phyloP scores from a whole-genome alignment of 108 stramenopile species.

The Nitzschia sp. region DNA sequence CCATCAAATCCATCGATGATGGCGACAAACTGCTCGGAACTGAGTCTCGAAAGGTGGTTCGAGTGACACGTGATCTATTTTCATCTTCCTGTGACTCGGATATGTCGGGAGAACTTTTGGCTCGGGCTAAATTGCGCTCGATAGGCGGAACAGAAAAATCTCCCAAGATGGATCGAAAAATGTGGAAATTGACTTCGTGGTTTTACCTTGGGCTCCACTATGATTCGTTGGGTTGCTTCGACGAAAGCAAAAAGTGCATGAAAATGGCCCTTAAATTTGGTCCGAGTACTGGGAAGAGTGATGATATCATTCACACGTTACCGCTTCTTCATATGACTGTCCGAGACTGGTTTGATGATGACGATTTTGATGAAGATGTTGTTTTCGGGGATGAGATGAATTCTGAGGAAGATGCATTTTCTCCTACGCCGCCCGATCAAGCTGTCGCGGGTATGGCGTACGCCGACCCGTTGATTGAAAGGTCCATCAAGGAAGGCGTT shows the following conservation, averaged over 20 bases:
- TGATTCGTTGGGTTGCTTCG: constrained; percentile 61
- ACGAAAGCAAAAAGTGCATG: constrained; percentile 75
- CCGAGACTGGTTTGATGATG: constrained; percentile 87
- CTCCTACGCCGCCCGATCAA: neutral
- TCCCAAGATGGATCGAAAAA: constrained; percentile 48
- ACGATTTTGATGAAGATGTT: constrained; percentile 31
- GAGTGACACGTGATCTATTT: constrained; percentile 69
- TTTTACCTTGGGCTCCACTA: constrained; percentile 80
- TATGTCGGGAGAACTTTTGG: constrained; percentile 38
- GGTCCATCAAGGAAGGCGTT: constrained; percentile 51
- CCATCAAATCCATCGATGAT: constrained; percentile 16
- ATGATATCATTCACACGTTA: constrained; percentile 65
- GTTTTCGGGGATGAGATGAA: neutral
- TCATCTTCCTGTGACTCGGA: constrained; percentile 47
- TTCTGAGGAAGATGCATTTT: neutral
- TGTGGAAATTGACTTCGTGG: constrained; percentile 79
- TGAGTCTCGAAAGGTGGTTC: constrained; percentile 54
- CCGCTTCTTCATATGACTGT: constrained; percentile 80
- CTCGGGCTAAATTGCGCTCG: constrained; percentile 64
- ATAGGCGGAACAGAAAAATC: constrained; percentile 23
- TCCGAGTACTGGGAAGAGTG: constrained; percentile 55
- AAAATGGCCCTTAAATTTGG: constrained; percentile 68
- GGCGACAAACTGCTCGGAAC: constrained; percentile 1
- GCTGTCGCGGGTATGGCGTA: constrained; percentile 10
- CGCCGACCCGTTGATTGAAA: constrained; percentile 40